phyloP scores from a whole-genome alignment of 2,329 filamentous ascomycete species.

The Diplocarpon rosae region DNA sequence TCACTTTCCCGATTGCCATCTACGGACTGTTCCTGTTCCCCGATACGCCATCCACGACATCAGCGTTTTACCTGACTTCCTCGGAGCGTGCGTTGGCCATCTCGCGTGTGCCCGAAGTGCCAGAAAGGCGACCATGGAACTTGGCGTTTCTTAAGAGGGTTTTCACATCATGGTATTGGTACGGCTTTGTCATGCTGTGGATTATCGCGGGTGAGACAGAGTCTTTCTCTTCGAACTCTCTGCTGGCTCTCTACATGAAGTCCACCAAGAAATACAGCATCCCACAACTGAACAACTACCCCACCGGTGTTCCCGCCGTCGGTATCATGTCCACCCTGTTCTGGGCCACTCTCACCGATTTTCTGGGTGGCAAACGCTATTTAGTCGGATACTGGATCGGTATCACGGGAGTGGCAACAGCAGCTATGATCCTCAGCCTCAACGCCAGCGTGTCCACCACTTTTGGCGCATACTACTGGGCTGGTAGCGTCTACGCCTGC shows the following conservation, averaged over 20 bases:
- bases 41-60: conserved; percentile 33
- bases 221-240: conserved; percentile 54
- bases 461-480: conserved; percentile 62
- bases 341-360: conserved; percentile 59
- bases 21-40: conserved; percentile 40
- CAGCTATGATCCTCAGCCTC: conserved; percentile 44
- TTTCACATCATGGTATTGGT: conserved; percentile 51
- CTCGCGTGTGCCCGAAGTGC: conserved; percentile 33
- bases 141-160: conserved; percentile 42
- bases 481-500: conserved; percentile 58
- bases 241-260: conserved; percentile 41
- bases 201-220: conserved; percentile 62
- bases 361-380: conserved; percentile 50
- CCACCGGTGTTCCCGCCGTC: conserved; percentile 40
- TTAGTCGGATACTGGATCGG: conserved; percentile 58
- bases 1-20: conserved; percentile 44
- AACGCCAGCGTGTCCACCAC: conserved; percentile 35
- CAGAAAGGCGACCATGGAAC: conserved; percentile 32
- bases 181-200: conserved; percentile 56
- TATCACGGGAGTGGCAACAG: conserved; percentile 50
- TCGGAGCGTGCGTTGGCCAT: conserved; percentile 33
- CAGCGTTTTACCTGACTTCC: conserved; percentile 32
- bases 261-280: conserved; percentile 35
- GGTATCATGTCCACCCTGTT: conserved; percentile 47
- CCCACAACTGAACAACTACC: conserved; percentile 41